These are phyloP conservation scores for Capsicum pubescens DNA, from an alignment of 257 asterid genomes.

Conservation along the genomic window DNA sequence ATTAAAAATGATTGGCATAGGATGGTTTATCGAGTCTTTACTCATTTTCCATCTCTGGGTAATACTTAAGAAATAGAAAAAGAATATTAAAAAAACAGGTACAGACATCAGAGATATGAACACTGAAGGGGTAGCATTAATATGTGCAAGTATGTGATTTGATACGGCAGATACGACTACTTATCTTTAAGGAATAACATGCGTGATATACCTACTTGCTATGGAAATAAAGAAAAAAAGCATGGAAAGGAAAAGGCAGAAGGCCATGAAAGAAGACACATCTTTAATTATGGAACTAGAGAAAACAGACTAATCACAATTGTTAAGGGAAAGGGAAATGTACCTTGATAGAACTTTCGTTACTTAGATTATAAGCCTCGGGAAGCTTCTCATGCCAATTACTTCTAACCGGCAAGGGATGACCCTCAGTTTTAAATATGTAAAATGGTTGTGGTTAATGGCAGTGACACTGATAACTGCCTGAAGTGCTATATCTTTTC, in stretches of 20 bases:
- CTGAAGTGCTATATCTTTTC: too few species aligned
- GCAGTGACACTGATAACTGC: too few species aligned
- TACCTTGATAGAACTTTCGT: slow-evolving; percentile 82
- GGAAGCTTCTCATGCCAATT: slow-evolving; percentile 96
- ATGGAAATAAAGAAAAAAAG: neutral
- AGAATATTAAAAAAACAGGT: neutral
- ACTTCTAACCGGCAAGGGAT: slow-evolving; percentile 83
- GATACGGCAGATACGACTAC: neutral
- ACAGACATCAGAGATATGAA: neutral
- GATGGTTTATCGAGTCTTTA: neutral
- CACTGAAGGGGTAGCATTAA: neutral
- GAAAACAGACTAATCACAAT: slow-evolving; percentile 21
- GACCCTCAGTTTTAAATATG: slow-evolving; percentile 96
- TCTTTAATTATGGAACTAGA: slow-evolving; percentile 10
- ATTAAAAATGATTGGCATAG: neutral
- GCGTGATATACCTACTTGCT: neutral
- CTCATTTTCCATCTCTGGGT: neutral
- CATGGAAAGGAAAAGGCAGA: neutral
- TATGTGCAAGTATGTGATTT: neutral
- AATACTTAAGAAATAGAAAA: neutral
- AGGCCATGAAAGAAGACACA: neutral
- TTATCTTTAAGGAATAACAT: neutral
- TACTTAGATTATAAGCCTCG: slow-evolving; percentile 61
- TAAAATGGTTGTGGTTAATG: too few species aligned
- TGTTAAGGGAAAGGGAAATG: slow-evolving; percentile 26